Base-by-base conservation (phyloP, 2,329 filamentous ascomycete genomes). In the Sporothrix pseudoabietina region DNA sequence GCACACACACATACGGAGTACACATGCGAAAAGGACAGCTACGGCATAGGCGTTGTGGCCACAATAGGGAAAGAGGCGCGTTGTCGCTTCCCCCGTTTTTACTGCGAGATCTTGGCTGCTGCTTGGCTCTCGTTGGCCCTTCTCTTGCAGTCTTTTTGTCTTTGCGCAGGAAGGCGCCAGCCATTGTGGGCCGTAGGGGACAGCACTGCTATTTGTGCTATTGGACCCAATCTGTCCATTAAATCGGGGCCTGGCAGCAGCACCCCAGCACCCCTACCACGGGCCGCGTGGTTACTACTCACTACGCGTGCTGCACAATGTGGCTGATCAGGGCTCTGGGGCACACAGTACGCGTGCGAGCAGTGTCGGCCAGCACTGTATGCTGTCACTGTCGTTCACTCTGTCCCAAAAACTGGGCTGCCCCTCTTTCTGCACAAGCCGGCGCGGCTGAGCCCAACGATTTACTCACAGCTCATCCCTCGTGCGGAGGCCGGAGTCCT, bases 391-490 rank as follows among this genome's bases (percentile, higher is more conserved):
- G 7, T 35, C 57, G 30, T 16, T n/a, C n/a, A 52, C 47, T 52
- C 6, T 19, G 6, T 44, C 59, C 59, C 44, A 44, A 22, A 41
- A 44, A 41, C 22, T 14, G 41, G 44, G 19, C 47, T 69, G 44
- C 66, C 66, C 66, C 66, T 69, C 66, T 39, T 54, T 49, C 44
- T 49, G 44, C 44, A 16, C 14, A 4, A 44, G 39, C 44, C 9
- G 66, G 49, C 68, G 52, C 52, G 68, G 68, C 68, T 59, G 49
- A 57, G 68, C 68, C 68, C 68, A 70, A 57, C 68, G n/a, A n/a
- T n/a, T n/a, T n/a, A 35, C 35, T 5, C 5, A 35, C 35, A 35
- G 35, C 35, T n/a, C 32, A 41, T 44, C n/a, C 47, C 30, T 22
- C 54, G 19, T 47, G 54, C 54, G 69, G 35, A 71, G 68, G 68